phyloP scores from a whole-genome alignment of 345 rosid species.

The Moringa oleifera region DNA sequence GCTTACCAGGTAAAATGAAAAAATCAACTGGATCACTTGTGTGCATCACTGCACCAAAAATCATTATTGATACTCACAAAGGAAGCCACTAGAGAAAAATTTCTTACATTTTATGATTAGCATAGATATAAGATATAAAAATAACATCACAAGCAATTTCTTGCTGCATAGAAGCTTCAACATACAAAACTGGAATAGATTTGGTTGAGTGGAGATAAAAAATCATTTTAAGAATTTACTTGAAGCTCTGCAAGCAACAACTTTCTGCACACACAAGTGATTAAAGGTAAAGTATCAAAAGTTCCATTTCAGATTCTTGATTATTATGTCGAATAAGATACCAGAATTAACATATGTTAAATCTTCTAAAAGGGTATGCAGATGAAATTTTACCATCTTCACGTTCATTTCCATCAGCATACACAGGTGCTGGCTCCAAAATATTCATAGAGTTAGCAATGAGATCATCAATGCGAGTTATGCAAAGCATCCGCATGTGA shows the following conservation, averaged over 20 bases:
- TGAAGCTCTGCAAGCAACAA: neutral
- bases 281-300: too few relatives aligned
- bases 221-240: neutral
- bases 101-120: too few relatives aligned
- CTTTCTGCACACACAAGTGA: too few relatives aligned
- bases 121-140: neutral
- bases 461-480: slow-evolving; percentile 65
- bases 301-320: neutral
- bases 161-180: neutral
- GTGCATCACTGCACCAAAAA: slow-evolving; percentile 58
- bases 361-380: neutral
- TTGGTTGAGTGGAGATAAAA: neutral
- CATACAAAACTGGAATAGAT: neutral
- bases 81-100: slow-evolving; percentile 4
- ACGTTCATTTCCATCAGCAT: slow-evolving; percentile 59
- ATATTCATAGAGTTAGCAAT: slow-evolving; percentile 89
- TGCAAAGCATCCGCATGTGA: slow-evolving; percentile 81
- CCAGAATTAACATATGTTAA: neutral
- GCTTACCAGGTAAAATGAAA: slow-evolving; percentile 74
- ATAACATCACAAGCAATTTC: neutral
- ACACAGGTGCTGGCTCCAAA: slow-evolving; percentile 79
- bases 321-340: neutral
- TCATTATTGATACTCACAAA: slow-evolving; percentile 8
- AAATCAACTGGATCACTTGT: slow-evolving; percentile 76
- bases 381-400: slow-evolving; percentile 62